Base-by-base conservation (phyloP, 2,329 filamentous ascomycete species). In the Colletotrichum phormii region DNA sequence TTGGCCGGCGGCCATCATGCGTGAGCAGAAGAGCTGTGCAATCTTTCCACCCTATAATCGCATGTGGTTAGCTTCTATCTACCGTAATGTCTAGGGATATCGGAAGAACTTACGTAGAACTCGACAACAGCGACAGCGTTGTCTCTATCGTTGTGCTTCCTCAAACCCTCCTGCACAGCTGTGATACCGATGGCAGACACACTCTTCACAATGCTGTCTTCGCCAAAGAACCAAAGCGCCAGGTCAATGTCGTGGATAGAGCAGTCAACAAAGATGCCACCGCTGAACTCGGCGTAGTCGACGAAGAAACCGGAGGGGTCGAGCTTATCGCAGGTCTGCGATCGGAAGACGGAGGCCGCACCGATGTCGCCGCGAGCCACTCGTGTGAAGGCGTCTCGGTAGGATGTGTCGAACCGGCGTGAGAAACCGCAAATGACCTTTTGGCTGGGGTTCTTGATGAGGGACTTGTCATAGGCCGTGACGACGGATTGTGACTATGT, bases 261-360 rank as follows among this genome's bases (percentile, higher is more conserved):
- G 82, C 89, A 92, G 83, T 93, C 92, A 70, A 93, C 91, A 76
- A 93, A 93, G 78, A 93, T 92, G 18, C 91, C 91, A 31, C 92
- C 91, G 1, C 85, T 88, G 81, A 89, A 91, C 76, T 90, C 84
- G 18, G 91, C 90, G 80, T 93, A 93, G 24, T 87, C 84, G 61
- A 93, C 90, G 79, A 93, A 93, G 85, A 92, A 93, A 55, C 91
- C 91, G 0, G 85, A 86, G 0, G 90, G 88, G 72, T 92, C 90
- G 69, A 89, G 86, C 79, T 90, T 91, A 81, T 93, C 91, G 81
- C 90, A 92, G 0, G 91, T 93, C 80, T 93, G 91, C 49, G 86
- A 89, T 75, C 90, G 89, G 76, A 93, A 85, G 61, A 93, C 84
- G 9, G 87, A 86, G 1, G 90, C 88, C 0, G 86, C 83, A 6